These are phyloP conservation scores for Vicia sativa DNA, from an alignment of 306 rosid genomes.

Conservation along the genomic window DNA sequence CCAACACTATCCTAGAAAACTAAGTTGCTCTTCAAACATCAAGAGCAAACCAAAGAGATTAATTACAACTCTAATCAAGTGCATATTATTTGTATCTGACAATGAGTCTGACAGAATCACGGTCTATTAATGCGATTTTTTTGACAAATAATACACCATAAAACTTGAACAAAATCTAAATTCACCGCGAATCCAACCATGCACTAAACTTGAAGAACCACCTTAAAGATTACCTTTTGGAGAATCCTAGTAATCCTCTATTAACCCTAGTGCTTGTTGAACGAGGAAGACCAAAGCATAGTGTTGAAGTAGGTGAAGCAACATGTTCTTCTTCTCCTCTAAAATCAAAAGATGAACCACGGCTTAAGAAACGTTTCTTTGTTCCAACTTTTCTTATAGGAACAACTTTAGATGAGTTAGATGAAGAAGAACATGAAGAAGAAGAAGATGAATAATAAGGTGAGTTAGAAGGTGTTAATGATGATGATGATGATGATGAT, in stretches of 20 bases:
- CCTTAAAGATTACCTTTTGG: not conserved
- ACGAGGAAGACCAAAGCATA: slow-evolving; percentile 58
- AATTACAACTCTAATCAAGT: slow-evolving; percentile 27
- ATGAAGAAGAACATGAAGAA: slow-evolving; percentile 7
- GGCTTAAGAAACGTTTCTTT: slow-evolving; percentile 45
- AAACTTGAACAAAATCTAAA: not conserved
- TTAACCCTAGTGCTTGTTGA: slow-evolving; percentile 4
- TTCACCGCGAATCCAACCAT: not conserved
- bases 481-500: not conserved
- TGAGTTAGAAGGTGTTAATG: slow-evolving; percentile 6
- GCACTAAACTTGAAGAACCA: not conserved
- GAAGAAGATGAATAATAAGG: slow-evolving; percentile 9
- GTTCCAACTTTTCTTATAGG: not conserved
- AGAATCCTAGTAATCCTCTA: slow-evolving; percentile 23
- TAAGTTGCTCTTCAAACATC: slow-evolving; percentile 28
- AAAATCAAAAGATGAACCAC: slow-evolving; percentile 56
- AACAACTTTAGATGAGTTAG: slow-evolving; percentile 32
- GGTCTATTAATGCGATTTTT: not conserved
- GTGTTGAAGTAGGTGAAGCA: slow-evolving; percentile 54
- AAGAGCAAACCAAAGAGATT: slow-evolving; percentile 10
- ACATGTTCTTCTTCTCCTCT: slow-evolving; percentile 41
- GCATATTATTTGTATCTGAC: not conserved
- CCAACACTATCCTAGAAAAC: slow-evolving; percentile 27
- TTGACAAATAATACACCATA: not conserved
- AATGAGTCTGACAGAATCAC: too few relatives aligned